Conservation (phyloP, 169 alveolate genomes). For the Blepharisma undulans region DNA sequence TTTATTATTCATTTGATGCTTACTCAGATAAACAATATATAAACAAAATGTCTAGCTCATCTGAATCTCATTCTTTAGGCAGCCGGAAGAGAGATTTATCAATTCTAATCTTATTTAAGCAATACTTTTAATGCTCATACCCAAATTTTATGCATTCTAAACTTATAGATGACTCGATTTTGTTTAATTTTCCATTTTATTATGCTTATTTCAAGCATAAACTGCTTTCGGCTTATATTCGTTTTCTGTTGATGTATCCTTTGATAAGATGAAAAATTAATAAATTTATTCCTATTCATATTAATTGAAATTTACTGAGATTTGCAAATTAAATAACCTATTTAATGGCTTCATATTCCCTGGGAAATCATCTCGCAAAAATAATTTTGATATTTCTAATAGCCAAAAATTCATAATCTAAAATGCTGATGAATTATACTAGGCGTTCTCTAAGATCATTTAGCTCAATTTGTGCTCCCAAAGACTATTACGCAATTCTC, state of each 20-base stretch:
- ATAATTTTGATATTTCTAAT: not conserved
- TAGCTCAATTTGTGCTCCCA: not conserved
- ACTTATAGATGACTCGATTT: too few species aligned
- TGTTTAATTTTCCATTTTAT: not conserved
- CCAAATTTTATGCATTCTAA: too few species aligned
- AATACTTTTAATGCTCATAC: too few species aligned
- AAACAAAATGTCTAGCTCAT: too few species aligned
- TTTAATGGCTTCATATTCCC: not conserved
- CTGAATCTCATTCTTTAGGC: too few species aligned
- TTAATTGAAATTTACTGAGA: not conserved
- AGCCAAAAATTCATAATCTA: not conserved
- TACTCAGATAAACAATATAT: too few species aligned
- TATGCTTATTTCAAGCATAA: too few species aligned
- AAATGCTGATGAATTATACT: not conserved
- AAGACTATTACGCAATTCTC: constrained; percentile 66
- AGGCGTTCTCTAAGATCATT: not conserved
- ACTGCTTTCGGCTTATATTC: not conserved
- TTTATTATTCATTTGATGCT: too few species aligned
- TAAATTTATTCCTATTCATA: not conserved
- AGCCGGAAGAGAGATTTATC: too few species aligned
- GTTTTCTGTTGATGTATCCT: not conserved
- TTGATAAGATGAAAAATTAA: not conserved
- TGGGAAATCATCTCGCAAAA: not conserved
- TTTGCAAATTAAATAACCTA: not conserved
- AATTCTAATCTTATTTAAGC: too few species aligned